A percentile compares a stretch with the other conserved stretches of the same genome.
phyloP scores from a whole-genome alignment of 495 filamentous ascomycete genomes.

The Hypoxylon perforatum region DNA sequence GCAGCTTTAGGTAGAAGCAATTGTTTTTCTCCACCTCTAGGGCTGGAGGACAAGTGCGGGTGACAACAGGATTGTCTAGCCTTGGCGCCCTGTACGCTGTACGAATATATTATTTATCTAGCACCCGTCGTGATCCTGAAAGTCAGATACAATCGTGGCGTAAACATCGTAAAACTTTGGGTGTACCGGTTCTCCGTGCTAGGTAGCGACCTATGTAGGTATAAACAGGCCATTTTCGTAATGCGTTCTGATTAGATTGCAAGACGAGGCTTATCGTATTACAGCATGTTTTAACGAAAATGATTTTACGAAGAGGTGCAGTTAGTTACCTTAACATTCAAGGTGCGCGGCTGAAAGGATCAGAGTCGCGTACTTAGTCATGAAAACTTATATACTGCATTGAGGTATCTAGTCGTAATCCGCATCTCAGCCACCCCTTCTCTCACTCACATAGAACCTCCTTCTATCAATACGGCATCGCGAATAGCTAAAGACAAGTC shows the following conservation, averaged over 20 bases:
- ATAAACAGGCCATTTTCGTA: too few relatives aligned
- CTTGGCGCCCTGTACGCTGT: not conserved
- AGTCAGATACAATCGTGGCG: too few relatives aligned
- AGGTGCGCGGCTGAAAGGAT: not conserved
- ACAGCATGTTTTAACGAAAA: not conserved
- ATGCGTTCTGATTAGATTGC: not conserved
- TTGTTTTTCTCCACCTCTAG: conserved; percentile 1
- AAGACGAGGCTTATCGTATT: not conserved
- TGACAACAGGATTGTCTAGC: not conserved
- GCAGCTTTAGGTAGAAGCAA: too few relatives aligned
- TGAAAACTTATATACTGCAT: conserved; percentile 45
- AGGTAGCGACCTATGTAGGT: too few relatives aligned
- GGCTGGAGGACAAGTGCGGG: not conserved
- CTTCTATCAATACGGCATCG: conserved; percentile 33
- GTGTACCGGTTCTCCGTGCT: too few relatives aligned
- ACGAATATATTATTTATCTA: not conserved
- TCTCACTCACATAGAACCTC: conserved; percentile 4
- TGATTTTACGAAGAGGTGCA: not conserved
- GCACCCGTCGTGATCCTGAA: too few relatives aligned
- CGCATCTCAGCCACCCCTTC: conserved; percentile 31
- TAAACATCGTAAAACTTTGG: too few relatives aligned
- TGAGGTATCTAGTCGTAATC: conserved; percentile 45
- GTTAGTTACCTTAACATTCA: not conserved
- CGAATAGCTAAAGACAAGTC: conserved; percentile 33
- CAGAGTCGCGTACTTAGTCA: conserved; percentile 13